Percentiles rank a stretch among this genome's conserved stretches.
These are phyloP conservation scores for Chaetomium sp. DNA, from an alignment of 2,329 filamentous ascomycete species.

Conservation along the genomic window DNA sequence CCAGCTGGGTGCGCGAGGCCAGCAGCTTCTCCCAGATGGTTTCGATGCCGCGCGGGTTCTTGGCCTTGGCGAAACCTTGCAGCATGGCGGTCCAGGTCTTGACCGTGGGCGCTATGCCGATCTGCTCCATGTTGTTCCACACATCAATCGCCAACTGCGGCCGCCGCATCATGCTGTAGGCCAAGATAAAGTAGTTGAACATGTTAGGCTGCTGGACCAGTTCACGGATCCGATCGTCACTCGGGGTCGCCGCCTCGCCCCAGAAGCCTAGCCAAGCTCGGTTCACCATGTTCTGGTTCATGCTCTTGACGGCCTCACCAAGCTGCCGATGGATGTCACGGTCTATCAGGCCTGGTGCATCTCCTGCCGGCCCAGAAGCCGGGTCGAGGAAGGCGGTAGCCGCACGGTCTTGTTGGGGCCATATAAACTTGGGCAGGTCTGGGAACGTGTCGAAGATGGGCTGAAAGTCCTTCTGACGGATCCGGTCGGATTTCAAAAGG, in stretches of 20 bases:
- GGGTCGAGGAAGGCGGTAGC: neutral
- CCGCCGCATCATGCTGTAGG: conserved; percentile 27
- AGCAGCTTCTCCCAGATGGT: conserved; percentile 62
- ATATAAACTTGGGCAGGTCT: conserved; percentile 15
- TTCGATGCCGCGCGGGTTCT: conserved; percentile 54
- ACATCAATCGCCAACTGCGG: conserved; percentile 28
- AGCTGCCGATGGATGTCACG: conserved; percentile 23
- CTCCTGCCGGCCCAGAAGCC: neutral
- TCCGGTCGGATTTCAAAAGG: conserved; percentile 9
- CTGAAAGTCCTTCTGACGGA: conserved; percentile 12
- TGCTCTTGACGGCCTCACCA: conserved; percentile 24
- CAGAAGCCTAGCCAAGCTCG: conserved; percentile 28
- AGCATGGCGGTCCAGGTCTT: conserved; percentile 69
- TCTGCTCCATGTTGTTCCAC: conserved; percentile 37
- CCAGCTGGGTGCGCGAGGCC: conserved; percentile 51
- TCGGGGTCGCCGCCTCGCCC: conserved; percentile 20
- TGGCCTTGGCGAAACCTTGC: conserved; percentile 57
- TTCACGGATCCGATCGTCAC: conserved; percentile 12
- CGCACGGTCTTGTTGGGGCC: neutral
- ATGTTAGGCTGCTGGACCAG: conserved; percentile 19
- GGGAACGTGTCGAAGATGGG: conserved; percentile 19
- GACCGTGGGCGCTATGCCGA: conserved; percentile 52
- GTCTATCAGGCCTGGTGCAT: neutral
- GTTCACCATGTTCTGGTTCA: conserved; percentile 23
- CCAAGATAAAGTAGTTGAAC: conserved; percentile 33